phyloP scores from a whole-genome alignment of 2,329 filamentous ascomycete genomes.

The Fusarium sp. region DNA sequence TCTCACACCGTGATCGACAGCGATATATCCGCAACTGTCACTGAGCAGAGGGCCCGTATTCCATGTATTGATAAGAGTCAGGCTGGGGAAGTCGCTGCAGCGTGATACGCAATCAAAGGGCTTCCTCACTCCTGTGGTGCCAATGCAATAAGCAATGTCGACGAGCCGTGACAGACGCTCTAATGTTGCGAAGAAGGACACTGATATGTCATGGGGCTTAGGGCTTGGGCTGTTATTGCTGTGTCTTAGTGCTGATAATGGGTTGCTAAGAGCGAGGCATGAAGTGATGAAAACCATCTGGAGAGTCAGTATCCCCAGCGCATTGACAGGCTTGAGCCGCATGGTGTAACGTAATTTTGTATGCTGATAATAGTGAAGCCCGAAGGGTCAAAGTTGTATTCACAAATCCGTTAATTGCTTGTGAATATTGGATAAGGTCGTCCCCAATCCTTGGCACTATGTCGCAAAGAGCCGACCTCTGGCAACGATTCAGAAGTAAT shows the following conservation, averaged over 20 bases:
- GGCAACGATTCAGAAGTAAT: slow-evolving; percentile 1
- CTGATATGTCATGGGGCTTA: slow-evolving; percentile 58
- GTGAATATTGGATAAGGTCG: background rate
- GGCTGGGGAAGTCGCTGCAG: slow-evolving; percentile 83
- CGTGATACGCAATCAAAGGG: slow-evolving; percentile 89
- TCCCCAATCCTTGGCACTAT: background rate
- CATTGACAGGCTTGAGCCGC: slow-evolving; percentile 1
- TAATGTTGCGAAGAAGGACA: slow-evolving; percentile 77
- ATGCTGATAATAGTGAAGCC: background rate
- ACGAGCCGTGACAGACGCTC: slow-evolving; percentile 92
- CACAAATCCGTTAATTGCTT: background rate
- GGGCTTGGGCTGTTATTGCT: background rate
- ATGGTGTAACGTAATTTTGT: slow-evolving; percentile 18
- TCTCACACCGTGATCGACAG: slow-evolving; percentile 74
- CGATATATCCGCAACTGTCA: slow-evolving; percentile 95
- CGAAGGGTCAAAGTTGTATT: background rate
- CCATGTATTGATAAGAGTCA: slow-evolving; percentile 87
- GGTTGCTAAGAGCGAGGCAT: slow-evolving; percentile 19
- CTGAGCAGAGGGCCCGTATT: slow-evolving; percentile 88
- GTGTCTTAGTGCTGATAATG: slow-evolving; percentile 26
- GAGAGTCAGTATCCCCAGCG: slow-evolving; percentile 25
- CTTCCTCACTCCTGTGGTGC: slow-evolving; percentile 80
- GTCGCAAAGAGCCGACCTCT: background rate
- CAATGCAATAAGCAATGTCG: slow-evolving; percentile 95
- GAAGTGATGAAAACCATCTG: slow-evolving; percentile 35